A percentile compares a stretch with the other conserved stretches of the same genome.
Evolutionary conservation across 2,329 filamentous ascomycete genomes (phyloP).

Genomic region (Ilyonectria mors-panacis): DNA sequence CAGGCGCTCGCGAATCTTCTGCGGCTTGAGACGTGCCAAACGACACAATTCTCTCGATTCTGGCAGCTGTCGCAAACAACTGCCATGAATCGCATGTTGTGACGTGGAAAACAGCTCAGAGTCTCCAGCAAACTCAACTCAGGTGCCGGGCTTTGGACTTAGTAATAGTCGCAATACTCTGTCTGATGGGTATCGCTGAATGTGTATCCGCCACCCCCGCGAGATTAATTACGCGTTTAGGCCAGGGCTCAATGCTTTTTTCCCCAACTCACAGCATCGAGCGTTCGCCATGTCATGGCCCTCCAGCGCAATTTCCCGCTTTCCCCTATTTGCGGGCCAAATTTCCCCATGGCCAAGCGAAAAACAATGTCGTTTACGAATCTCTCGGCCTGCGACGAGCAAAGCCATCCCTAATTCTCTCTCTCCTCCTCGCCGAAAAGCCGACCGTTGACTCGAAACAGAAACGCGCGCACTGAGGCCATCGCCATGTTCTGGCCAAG

Average conservation of each 20-base stretch:
- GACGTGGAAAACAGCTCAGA: slow-evolving; percentile 23
- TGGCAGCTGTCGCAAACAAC: slow-evolving; percentile 19
- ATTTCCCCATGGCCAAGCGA: slow-evolving; percentile 4
- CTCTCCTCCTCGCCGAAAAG: slow-evolving; percentile 1
- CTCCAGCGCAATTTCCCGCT: slow-evolving; percentile 19
- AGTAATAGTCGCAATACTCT: background rate
- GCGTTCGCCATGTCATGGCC: background rate
- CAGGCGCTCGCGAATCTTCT: slow-evolving; percentile 3
- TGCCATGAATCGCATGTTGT: slow-evolving; percentile 24
- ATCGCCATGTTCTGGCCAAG: slow-evolving; percentile 30
- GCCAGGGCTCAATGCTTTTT: slow-evolving; percentile 8
- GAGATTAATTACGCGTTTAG: slow-evolving; percentile 3
- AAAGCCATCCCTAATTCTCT: background rate
- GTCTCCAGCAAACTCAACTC: background rate
- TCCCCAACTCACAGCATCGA: background rate
- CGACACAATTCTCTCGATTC: background rate
- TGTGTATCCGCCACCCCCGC: background rate
- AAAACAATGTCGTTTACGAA: background rate
- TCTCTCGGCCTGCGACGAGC: background rate
- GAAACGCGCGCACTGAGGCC: slow-evolving; percentile 14
- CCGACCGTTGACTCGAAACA: slow-evolving; percentile 10
- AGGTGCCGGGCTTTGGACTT: background rate
- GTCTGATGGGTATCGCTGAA: background rate
- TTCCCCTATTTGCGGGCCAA: slow-evolving; percentile 16
- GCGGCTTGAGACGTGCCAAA: background rate